Conservation (phyloP, 805 yeast species). For the Kockiozyma suomiensis region DNA sequence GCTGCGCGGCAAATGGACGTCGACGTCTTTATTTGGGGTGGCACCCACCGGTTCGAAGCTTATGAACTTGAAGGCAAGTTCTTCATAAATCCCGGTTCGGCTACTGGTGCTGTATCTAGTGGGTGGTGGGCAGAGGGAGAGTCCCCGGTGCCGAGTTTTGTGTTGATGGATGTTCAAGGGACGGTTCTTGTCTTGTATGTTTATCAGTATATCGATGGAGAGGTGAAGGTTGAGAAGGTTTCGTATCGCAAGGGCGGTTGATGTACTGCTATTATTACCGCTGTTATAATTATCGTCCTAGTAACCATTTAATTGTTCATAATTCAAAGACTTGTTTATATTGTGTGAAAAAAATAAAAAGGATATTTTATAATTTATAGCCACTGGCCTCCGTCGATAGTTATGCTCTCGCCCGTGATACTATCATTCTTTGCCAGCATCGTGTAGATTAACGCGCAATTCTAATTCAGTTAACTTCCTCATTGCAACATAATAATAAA, state of each 20-base stretch:
- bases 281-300: neutral
- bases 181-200: conserved; percentile 77
- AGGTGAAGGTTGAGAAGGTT: conserved; percentile 89
- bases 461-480: too few species aligned
- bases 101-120: conserved; percentile 84
- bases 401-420: conserved; percentile 39
- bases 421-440: conserved; percentile 37
- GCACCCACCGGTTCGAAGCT: conserved; percentile 90
- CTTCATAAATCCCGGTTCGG: conserved; percentile 95
- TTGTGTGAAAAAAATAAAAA: too few species aligned
- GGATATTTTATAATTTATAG: neutral
- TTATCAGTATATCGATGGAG: conserved; percentile 77
- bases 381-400: conserved; percentile 48
- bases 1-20: conserved; percentile 90
- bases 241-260: conserved; percentile 56
- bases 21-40: conserved; percentile 89
- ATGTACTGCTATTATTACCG: neutral
- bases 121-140: conserved; percentile 63
- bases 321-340: neutral
- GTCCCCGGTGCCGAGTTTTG: conserved; percentile 76
- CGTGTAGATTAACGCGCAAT: conserved; percentile 37
- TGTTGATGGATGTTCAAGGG: conserved; percentile 83
- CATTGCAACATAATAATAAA: too few species aligned
- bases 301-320: neutral
- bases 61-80: conserved; percentile 89